Percentiles rank a stretch among this genome's conserved stretches.
phyloP scores from a whole-genome alignment of 2,329 filamentous ascomycete genomes.

The Paecilomyces sp. region DNA sequence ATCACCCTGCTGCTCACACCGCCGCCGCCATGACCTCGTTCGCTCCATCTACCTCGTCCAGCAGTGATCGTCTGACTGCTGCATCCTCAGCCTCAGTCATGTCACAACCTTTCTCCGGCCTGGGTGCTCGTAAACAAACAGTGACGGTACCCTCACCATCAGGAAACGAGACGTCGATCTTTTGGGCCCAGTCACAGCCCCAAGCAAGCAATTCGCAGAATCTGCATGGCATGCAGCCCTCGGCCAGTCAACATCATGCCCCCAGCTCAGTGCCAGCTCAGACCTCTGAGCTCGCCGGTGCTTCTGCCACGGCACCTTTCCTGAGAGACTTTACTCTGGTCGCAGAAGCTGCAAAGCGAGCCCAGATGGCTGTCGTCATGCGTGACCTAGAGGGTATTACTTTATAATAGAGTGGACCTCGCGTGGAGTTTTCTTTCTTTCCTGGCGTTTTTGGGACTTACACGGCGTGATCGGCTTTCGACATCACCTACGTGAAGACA shows the following conservation, averaged over 20 bases:
- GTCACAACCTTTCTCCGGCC: not conserved
- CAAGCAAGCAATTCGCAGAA: not conserved
- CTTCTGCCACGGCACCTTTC: conserved; percentile 50
- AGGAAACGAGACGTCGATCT: not conserved
- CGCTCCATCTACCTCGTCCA: not conserved
- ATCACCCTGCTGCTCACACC: not conserved
- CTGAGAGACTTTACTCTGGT: conserved; percentile 77
- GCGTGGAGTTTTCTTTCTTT: not conserved
- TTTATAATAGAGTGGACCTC: conserved; percentile 14
- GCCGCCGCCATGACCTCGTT: not conserved
- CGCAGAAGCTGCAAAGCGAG: conserved; percentile 86
- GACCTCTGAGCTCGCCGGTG: conserved; percentile 17
- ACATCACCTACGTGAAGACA: not conserved
- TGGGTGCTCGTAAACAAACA: not conserved
- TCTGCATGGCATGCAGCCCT: not conserved
- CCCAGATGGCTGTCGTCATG: conserved; percentile 83
- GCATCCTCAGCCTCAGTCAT: not conserved
- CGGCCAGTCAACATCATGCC: not conserved
- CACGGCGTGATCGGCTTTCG: not conserved
- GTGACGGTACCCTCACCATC: not conserved
- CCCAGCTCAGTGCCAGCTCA: conserved; percentile 6
- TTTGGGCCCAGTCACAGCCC: not conserved
- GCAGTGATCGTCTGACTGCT: conserved; percentile 1
- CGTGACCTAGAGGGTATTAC: conserved; percentile 61
- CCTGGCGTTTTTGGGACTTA: conserved; percentile 3